Evolutionary conservation across 2,329 filamentous ascomycete species (phyloP).

Genomic region (Nemania sp.): DNA sequence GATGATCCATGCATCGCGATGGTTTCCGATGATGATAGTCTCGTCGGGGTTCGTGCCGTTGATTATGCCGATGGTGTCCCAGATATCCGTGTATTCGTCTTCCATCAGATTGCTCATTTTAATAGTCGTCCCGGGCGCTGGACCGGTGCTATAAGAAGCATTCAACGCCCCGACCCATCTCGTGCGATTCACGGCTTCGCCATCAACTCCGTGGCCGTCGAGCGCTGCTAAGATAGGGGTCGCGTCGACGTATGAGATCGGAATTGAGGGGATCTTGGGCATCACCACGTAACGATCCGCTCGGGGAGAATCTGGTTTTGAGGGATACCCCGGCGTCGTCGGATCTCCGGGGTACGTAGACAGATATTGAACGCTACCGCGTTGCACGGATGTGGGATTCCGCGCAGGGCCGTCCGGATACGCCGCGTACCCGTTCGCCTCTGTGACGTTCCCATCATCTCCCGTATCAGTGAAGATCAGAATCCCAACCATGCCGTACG

Average conservation of each 20-base stretch:
- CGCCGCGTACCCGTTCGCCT: constrained; percentile 70
- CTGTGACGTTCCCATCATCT: constrained; percentile 74
- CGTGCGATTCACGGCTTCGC: constrained; percentile 63
- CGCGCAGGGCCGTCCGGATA: constrained; percentile 79
- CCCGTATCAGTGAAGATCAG: constrained; percentile 76
- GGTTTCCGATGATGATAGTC: constrained; percentile 78
- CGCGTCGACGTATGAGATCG: constrained; percentile 77
- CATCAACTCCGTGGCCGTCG: constrained; percentile 73
- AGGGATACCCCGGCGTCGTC: constrained; percentile 82
- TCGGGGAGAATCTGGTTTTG: constrained; percentile 70
- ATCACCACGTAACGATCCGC: constrained; percentile 63
- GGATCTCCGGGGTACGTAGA: constrained; percentile 66
- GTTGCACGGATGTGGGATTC: constrained; percentile 76
- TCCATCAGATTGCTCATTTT: constrained; percentile 70
- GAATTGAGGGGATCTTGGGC: constrained; percentile 77
- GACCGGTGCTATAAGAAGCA: constrained; percentile 48
- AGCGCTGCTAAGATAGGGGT: constrained; percentile 76
- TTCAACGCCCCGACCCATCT: constrained; percentile 60
- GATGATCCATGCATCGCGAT: constrained; percentile 81
- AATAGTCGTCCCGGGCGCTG: constrained; percentile 60
- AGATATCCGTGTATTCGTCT: constrained; percentile 69
- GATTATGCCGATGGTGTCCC: constrained; percentile 80
- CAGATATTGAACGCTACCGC: constrained; percentile 75
- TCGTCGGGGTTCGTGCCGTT: constrained; percentile 77
- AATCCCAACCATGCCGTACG: constrained; percentile 72